A percentile compares a stretch with the other conserved stretches of the same genome.
Evolutionary conservation across 225 moss, liverwort and hornwort species (phyloP).

Genomic region (Rhytidiadelphus loreus): DNA sequence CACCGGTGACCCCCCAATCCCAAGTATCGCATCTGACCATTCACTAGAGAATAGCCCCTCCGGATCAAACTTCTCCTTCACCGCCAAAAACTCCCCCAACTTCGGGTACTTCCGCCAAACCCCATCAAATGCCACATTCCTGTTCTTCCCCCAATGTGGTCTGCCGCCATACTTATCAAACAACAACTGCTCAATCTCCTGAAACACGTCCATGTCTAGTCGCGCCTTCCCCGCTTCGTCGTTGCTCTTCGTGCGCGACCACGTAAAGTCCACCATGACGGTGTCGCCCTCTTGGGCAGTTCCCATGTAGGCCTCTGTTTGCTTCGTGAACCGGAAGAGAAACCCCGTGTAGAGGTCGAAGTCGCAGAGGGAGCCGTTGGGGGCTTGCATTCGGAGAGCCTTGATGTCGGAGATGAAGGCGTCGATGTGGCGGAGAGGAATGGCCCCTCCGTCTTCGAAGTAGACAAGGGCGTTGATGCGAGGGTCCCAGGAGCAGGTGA

Average conservation of each 20-base stretch:
- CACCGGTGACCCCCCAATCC: not conserved
- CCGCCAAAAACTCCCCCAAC: constrained; percentile 1
- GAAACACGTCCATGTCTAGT: constrained; percentile 20
- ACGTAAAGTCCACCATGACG: not conserved
- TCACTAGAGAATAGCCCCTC: constrained; percentile 20
- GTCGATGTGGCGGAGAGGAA: not conserved
- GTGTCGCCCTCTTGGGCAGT: constrained; percentile 8
- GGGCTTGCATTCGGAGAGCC: not conserved
- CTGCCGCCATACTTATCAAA: constrained; percentile 16
- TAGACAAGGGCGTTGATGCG: not conserved
- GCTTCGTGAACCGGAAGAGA: constrained; percentile 23
- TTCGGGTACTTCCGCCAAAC: not conserved
- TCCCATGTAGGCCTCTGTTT: constrained; percentile 22
- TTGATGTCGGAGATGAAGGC: constrained; percentile 39
- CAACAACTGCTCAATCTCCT: constrained; percentile 34
- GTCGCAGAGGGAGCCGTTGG: constrained; percentile 1
- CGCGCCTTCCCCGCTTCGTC: not conserved
- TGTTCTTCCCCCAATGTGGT: constrained; percentile 37
- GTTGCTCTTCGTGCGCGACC: not conserved
- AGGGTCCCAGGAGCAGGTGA: constrained; percentile 29
- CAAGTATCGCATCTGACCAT: constrained; percentile 40
- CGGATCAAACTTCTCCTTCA: constrained; percentile 22
- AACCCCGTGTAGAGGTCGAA: constrained; percentile 27
- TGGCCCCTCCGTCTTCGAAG: not conserved
- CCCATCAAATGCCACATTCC: constrained; percentile 1